Evolutionary conservation across 768 basidiomycete genomes (phyloP), one percentile per base, ranked within the genome.

Genomic region (Russula ochroleuca): DNA sequence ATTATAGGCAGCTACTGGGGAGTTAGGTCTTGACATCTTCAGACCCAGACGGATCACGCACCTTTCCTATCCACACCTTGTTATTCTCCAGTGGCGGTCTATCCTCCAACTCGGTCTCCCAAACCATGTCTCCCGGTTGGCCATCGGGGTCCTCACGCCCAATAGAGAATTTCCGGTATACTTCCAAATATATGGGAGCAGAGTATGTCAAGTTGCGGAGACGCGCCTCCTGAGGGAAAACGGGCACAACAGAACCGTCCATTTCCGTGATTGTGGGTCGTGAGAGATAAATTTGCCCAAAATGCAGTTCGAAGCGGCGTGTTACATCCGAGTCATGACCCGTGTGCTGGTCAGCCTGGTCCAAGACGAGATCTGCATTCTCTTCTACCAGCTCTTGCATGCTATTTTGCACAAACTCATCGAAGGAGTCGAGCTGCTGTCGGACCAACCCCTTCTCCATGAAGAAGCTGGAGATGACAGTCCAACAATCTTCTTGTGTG

Each of bases 311-410:
- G 75, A 95, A 98, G 62, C 97, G 92, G 68, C 93, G 86, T 73
- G 93, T 87, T 78, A 87, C 86, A 65, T 85, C 83, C 47, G 80
- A 76, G 49, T 88, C 85, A 67, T 90, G 88, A 6, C 96, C 96
- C 10, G 94, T 90, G 73, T 97, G 94, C 75, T 99, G 97, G 74
- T 92, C 89, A 57, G 90, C 90, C 76, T 98, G 97, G 77, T 98
- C 96, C 53, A 99, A 80, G 68, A 96, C 94, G 71, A 99, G 85
- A 70, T 93, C 92, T n/a, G 88, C 78, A 68, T 92, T 92, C 77
- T 99, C 97, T 73, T 98, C 97, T 23, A 99, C 95, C 28, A 99
- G 82, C 74, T 98, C 97, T 76, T 98, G 96, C 94, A 99, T 97
- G 15, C 94, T 98, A 70, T 98, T 98, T 73, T 98, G 94, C 38